These are phyloP conservation scores for Marchantia paleacea DNA, from an alignment of 225 moss, liverwort and hornwort genomes.

Conservation along the genomic window DNA sequence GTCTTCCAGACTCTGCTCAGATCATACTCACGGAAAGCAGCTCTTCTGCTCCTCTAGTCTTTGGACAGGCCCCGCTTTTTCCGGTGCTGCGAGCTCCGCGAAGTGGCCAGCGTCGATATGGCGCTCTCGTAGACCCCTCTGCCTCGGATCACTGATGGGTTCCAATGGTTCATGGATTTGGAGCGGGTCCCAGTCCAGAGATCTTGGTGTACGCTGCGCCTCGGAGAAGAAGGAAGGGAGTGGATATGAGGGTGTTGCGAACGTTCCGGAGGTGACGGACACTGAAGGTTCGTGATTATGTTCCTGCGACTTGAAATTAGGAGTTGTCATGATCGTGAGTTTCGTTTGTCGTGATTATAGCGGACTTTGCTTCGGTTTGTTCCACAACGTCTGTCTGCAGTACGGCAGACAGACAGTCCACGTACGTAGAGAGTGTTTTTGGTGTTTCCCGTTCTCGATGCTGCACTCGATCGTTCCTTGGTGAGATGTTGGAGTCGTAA, in stretches of 20 bases:
- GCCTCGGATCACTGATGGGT: not conserved
- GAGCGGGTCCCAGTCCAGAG: not conserved
- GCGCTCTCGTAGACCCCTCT: not conserved
- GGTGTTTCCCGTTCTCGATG: too few species aligned
- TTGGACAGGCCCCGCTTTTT: not conserved
- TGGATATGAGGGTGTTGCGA: constrained; percentile 3
- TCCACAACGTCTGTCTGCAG: too few species aligned
- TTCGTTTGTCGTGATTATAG: too few species aligned
- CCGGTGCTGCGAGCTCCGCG: not conserved
- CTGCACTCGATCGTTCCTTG: too few species aligned
- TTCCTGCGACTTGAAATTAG: too few species aligned
- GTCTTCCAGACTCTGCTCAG: not conserved
- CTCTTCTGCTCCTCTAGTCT: not conserved
- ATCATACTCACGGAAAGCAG: not conserved
- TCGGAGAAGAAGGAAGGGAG: not conserved
- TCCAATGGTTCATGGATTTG: not conserved
- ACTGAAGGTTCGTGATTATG: not conserved
- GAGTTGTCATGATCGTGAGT: too few species aligned
- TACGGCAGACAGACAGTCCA: too few species aligned
- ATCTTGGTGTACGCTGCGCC: not conserved
- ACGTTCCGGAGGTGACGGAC: not conserved
- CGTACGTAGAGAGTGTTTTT: too few species aligned
- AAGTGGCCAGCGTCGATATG: not conserved
- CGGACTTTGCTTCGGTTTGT: too few species aligned
- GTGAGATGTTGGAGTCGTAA: too few species aligned